Base-by-base conservation (phyloP, 306 rosid genomes). In the Glycine tomentella region DNA sequence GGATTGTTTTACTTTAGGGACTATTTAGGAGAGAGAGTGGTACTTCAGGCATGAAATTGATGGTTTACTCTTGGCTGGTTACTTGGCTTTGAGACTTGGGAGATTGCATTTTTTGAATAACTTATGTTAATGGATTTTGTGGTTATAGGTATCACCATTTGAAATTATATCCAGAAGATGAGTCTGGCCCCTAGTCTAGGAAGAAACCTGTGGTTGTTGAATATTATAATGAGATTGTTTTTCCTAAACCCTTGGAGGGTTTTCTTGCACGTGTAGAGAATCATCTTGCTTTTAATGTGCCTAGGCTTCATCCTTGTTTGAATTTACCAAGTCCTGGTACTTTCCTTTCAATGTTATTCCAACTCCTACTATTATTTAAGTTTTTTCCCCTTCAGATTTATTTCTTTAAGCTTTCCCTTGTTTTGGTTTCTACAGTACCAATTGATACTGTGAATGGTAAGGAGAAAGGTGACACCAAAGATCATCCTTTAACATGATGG, bases 151-250 rank as follows among this genome's bases (percentile, higher is more conserved):
- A 78, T 92, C 99, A 95, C 90, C 92, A 89, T 88, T 84, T 95
- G 92, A 95, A 93, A 85, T 83, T 95, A 59, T 95, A 95, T 83
- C 97, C 96, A 45, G 98, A 93, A 86, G 99, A 95, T 3, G 98
- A 95, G 81, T 92, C 99, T 66, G 99, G 99, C 34, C 96, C 98
- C 31, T 98, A 95, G 84, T 83, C 91, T 44, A 90, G 92, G 4
- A 95, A 95, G 91, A 95, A 84, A 80, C 98, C 99, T 79, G 98
- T 95, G 72, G 99, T 95, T 55, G 82, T 93, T 83, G 99, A 95
- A 84, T 85, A 97, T 65, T 95, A 90, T 76, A 88, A 95, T 75
- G 99, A 95, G 87, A 38, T 95, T 66, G 94, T 95, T 76, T 95
- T 91, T 73, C 99, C 99, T 11, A 97, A 93, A 63, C 99, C 99